These are phyloP conservation scores for Ormosia emarginata DNA, from an alignment of 306 rosid species.

Conservation along the genomic window DNA sequence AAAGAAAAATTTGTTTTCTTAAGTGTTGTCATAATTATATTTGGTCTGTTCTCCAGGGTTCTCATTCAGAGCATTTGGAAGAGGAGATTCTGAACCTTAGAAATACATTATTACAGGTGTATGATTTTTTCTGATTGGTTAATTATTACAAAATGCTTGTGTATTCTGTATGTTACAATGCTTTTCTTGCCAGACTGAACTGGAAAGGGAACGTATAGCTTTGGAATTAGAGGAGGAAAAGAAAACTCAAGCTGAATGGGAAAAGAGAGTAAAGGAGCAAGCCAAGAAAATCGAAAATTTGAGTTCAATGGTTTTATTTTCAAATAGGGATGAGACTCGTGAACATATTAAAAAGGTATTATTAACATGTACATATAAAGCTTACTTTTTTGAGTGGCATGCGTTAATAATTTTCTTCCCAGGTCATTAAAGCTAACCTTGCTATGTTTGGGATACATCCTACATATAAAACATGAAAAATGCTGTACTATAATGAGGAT, in stretches of 20 bases:
- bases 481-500: not conserved
- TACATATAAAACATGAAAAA: not conserved
- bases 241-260: conserved; percentile 88
- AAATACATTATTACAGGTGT: conserved; percentile 82
- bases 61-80: conserved; percentile 89
- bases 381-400: not conserved
- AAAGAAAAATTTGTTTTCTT: not conserved
- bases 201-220: conserved; percentile 95
- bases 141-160: conserved; percentile 5
- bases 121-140: conserved; percentile 21
- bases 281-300: conserved; percentile 87
- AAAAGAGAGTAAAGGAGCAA: conserved; percentile 80
- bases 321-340: conserved; percentile 75
- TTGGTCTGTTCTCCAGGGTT: conserved; percentile 54
- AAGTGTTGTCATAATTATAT: conserved; percentile 7
- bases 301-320: conserved; percentile 89
- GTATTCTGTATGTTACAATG: conserved; percentile 20
- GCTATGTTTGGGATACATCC: not conserved
- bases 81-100: conserved; percentile 84
- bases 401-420: not conserved
- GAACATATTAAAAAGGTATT: conserved; percentile 69
- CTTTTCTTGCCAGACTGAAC: conserved; percentile 60
- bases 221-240: conserved; percentile 94
- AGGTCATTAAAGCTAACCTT: not conserved
- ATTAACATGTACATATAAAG: not conserved